These are phyloP conservation scores for Forsythia suspensa DNA, from an alignment of 257 asterid species.

Conservation along the genomic window DNA sequence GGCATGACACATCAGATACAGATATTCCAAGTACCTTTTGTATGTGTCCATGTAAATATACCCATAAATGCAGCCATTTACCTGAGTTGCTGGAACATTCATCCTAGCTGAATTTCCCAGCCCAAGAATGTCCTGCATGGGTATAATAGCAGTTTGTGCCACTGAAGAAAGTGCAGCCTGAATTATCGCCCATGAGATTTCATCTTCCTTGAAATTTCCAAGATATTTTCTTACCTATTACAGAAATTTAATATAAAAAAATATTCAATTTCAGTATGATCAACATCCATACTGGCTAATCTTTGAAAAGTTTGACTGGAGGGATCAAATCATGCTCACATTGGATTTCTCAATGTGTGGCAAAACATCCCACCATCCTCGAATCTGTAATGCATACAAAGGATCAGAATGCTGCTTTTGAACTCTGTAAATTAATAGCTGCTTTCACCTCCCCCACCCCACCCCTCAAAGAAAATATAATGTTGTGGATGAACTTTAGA, in stretches of 20 bases:
- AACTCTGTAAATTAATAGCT: background rate
- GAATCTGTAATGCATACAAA: conserved; percentile 49
- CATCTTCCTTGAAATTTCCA: conserved; percentile 53
- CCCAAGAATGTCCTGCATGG: conserved; percentile 93
- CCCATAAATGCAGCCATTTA: conserved; percentile 16
- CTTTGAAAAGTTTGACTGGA: conserved; percentile 14
- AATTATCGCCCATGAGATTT: conserved; percentile 84
- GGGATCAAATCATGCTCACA: conserved; percentile 46
- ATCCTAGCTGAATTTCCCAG: conserved; percentile 90
- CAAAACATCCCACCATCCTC: conserved; percentile 91
- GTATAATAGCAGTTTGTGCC: conserved; percentile 81
- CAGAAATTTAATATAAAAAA: conserved; percentile 21
- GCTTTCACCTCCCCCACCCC: conserved; percentile 2
- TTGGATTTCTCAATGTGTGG: conserved; percentile 72
- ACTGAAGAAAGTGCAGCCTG: conserved; percentile 83
- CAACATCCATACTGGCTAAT: background rate
- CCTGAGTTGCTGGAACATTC: conserved; percentile 97
- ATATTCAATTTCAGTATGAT: conserved; percentile 13
- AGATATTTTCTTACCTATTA: conserved; percentile 76
- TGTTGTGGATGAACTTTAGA: background rate
- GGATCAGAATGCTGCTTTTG: background rate
- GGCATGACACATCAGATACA: background rate
- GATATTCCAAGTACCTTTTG: background rate
- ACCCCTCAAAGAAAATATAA: background rate
- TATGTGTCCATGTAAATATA: background rate